Conservation (phyloP, 75 land plant species). For the Gnetum montanum region DNA sequence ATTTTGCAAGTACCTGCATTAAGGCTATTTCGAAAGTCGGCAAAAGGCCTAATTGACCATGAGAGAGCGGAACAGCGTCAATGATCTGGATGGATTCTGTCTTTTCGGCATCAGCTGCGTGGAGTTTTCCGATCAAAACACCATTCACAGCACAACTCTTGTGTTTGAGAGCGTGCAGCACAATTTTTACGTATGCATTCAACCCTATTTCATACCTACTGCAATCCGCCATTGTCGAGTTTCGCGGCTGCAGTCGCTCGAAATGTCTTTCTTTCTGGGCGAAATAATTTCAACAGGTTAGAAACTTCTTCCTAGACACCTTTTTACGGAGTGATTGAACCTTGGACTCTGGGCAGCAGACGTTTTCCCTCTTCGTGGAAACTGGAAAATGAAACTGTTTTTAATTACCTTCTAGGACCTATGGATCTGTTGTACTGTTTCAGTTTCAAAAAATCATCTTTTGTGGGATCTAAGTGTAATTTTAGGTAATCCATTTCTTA, state of each 20-base stretch:
- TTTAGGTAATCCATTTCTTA: no score
- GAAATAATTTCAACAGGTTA: no score
- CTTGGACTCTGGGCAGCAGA: no score
- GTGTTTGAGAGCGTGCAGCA: slow-evolving; percentile 89
- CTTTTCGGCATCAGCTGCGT: slow-evolving; percentile 2
- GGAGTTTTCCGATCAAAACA: slow-evolving; percentile 62
- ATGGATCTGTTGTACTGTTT: no score
- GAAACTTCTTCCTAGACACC: no score
- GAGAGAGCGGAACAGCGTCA: slow-evolving; percentile 83
- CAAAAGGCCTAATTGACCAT: slow-evolving; percentile 64
- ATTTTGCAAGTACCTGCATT: slow-evolving; percentile 63
- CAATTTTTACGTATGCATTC: slow-evolving; percentile 86
- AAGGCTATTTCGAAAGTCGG: slow-evolving; percentile 87
- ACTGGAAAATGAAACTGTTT: no score
- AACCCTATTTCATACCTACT: slow-evolving; percentile 57
- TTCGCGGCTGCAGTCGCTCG: background rate
- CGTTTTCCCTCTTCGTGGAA: no score
- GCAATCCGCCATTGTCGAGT: slow-evolving; percentile 9
- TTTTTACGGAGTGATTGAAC: no score
- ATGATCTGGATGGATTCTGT: slow-evolving; percentile 39
- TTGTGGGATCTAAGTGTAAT: no score
- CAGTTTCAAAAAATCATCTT: no score
- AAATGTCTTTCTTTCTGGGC: background rate
- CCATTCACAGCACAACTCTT: slow-evolving; percentile 78
- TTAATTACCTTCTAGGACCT: no score